Evolutionary conservation across 139 green algal genomes (phyloP), one percentile per base, ranked within the genome.

Genomic region (Auxenochlorella protothecoides): DNA sequence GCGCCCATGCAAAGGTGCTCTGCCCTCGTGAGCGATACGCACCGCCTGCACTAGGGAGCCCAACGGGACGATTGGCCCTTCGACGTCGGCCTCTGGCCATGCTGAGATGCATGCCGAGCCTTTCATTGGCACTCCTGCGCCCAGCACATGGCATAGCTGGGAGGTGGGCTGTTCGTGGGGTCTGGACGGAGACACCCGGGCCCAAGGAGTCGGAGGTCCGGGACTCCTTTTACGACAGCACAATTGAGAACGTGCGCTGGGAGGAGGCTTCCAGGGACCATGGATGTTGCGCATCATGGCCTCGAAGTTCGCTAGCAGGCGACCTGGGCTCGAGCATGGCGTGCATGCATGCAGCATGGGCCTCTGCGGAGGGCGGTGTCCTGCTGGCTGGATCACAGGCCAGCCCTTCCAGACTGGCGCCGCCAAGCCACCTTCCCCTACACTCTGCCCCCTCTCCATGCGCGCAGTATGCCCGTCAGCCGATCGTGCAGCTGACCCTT

Each of bases 191-290:
- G 15, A 59, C 70, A 68, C 59, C 59, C 59, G 27, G 27, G 27
- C 27, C 27, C 27, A 44, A 27, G 7, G 13, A 53, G 13, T 15
- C 53, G 63, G 51, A 57, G 54, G 27, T 44, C 16, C 64, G 53
- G 2, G 77, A 85, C 3, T 77, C 74, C 52, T 92, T 92, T 54
- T 92, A 92, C 68, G 86, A 92, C 70, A 83, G 71, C 2, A 89
- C 84, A 2, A 67, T 89, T 6, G 81, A 88, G 53, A 72, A 86
- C 76, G 82, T 86, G 27, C 62, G 70, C 67, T 70, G 66, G 2
- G 10, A 52, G 4, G 52, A 61, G 51, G 6, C 5, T 52, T 27
- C 13, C 16, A 6, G 44, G 13, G 14, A 63, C 8, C 10, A 3
- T 10, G 15, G 9, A 51, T 4, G 69, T 71, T 10, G 16, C 59